phyloP scores from a whole-genome alignment of 2,329 filamentous ascomycete genomes.

The Parastagonospora nodorum region DNA sequence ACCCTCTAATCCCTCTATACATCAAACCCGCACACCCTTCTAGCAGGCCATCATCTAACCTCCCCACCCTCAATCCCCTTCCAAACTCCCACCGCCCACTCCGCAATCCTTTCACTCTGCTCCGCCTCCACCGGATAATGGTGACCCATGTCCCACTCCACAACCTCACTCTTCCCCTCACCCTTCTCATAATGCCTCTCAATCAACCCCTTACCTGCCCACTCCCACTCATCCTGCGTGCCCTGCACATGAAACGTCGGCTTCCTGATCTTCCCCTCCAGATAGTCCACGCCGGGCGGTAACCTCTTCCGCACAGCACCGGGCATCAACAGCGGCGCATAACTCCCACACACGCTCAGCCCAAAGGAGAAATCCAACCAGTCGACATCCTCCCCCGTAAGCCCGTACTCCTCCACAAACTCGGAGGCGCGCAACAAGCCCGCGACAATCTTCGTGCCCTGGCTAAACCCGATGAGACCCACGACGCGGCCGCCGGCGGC shows the following conservation, averaged over 20 bases:
- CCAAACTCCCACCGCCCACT: conserved; percentile 27
- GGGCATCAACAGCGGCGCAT: conserved; percentile 28
- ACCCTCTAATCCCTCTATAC: neutral
- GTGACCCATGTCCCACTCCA: conserved; percentile 43
- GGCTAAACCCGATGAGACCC: conserved; percentile 38
- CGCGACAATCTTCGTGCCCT: conserved; percentile 42
- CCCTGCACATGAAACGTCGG: conserved; percentile 44
- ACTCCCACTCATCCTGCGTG: conserved; percentile 40
- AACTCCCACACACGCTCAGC: conserved; percentile 31
- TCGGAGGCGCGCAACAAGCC: conserved; percentile 35
- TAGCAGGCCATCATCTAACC: neutral
- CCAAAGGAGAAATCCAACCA: conserved; percentile 27
- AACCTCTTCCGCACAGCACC: conserved; percentile 14
- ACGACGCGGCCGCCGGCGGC: conserved; percentile 30
- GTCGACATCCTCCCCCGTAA: conserved; percentile 7
- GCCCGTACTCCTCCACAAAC: conserved; percentile 15
- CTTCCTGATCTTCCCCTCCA: conserved; percentile 21
- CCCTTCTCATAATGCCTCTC: conserved; percentile 31
- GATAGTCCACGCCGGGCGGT: neutral
- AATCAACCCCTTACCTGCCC: conserved; percentile 38
- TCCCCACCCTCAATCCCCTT: conserved; percentile 7
- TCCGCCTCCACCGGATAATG: conserved; percentile 40
- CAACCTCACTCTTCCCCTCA: conserved; percentile 28
- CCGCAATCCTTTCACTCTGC: conserved; percentile 35
- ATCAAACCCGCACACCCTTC: neutral